A percentile compares a stretch with the other conserved stretches of the same genome.
Conservation (phyloP, 1,284 basidiomycete genomes). For the Grifola frondosa region DNA sequence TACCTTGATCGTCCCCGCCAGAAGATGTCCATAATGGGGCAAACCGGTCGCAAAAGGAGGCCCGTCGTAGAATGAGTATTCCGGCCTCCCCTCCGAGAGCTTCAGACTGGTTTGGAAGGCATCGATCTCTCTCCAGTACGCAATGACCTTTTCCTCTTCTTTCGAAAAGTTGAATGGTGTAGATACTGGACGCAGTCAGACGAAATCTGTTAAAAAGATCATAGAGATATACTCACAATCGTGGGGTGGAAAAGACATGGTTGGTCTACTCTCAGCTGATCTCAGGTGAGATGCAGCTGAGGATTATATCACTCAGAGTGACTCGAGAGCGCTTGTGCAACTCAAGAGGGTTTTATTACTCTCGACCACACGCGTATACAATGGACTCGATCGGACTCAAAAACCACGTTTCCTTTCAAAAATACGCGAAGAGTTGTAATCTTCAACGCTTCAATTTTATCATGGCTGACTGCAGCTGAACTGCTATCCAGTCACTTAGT, state of each 20-base stretch:
- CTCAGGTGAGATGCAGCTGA: no score
- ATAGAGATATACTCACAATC: conserved; percentile 58
- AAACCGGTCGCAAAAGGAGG: conserved; percentile 97
- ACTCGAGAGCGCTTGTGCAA: no score
- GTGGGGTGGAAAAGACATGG: conserved; percentile 71
- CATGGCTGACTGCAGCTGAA: no score
- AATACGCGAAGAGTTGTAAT: no score
- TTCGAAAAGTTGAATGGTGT: conserved; percentile 84
- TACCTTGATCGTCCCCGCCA: conserved; percentile 95
- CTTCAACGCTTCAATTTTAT: no score
- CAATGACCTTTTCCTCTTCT: conserved; percentile 91
- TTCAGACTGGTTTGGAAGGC: conserved; percentile 95
- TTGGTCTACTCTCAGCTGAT: no score
- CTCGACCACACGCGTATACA: no score
- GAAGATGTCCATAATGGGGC: conserved; percentile 93
- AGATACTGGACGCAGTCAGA: conserved; percentile 47
- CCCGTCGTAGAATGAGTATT: conserved; percentile 96
- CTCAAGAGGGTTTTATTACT: no score
- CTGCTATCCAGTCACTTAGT: no score
- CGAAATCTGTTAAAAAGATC: conserved; percentile 3
- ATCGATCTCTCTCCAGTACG: conserved; percentile 96
- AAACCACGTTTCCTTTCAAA: no score
- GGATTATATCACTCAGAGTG: no score
- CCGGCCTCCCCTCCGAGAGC: conserved; percentile 85
- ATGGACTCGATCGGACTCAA: no score